Evolutionary conservation across 1,284 basidiomycete species (phyloP).

Genomic region (Moniliella sp.): DNA sequence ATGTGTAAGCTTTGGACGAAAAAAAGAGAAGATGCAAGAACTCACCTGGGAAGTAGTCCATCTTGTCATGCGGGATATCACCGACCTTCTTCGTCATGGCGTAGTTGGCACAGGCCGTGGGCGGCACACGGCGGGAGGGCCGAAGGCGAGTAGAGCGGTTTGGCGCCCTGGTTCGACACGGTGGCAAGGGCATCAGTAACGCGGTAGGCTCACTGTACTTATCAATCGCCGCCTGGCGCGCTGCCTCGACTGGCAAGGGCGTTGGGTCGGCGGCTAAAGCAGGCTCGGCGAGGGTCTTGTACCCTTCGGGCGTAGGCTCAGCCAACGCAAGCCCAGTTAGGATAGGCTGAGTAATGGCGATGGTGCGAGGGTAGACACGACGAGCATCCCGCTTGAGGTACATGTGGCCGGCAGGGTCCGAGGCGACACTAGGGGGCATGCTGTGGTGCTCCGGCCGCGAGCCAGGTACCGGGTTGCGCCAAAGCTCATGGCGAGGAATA

Average conservation of each 20-base stretch:
- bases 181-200: background rate
- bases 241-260: too few species aligned
- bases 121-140: too few species aligned
- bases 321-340: conserved; percentile 56
- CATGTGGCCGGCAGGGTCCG: conserved; percentile 16
- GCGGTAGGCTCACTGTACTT: background rate
- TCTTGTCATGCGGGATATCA: conserved; percentile 24
- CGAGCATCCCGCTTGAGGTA: conserved; percentile 90
- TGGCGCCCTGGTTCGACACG: conserved; percentile 1
- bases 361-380: conserved; percentile 62
- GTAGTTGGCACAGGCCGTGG: too few species aligned
- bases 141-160: conserved; percentile 16
- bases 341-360: conserved; percentile 29
- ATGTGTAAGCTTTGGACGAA: too few species aligned
- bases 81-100: conserved; percentile 30
- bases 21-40: too few species aligned
- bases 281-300: conserved; percentile 14
- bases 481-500: too few species aligned
- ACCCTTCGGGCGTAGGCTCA: conserved; percentile 43
- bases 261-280: conserved; percentile 27
- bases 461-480: conserved; percentile 64
- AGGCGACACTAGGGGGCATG: conserved; percentile 59
- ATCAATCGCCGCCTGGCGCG: conserved; percentile 2
- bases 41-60: conserved; percentile 27
- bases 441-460: conserved; percentile 65